Conservation (phyloP, 441 rosid genomes). For the Pelargonium citronellum region DNA sequence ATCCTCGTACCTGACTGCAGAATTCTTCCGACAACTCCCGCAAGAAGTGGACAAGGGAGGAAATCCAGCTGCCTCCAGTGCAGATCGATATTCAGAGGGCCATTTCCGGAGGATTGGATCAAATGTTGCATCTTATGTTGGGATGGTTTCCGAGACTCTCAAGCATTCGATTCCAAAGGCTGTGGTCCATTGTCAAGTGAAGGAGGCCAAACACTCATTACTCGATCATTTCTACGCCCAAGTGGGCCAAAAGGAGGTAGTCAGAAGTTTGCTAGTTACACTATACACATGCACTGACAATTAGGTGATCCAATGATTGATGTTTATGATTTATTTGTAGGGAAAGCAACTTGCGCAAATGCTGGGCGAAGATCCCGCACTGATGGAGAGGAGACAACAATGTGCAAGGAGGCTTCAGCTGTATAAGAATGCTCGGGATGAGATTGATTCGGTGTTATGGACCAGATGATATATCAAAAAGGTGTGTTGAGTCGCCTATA, state of each 20-base stretch:
- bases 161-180: conserved; percentile 88
- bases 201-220: conserved; percentile 81
- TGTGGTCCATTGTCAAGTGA: conserved; percentile 90
- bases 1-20: conserved; percentile 91
- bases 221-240: conserved; percentile 79
- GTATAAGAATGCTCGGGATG: conserved; percentile 92
- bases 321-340: conserved; percentile 34
- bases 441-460: conserved; percentile 90
- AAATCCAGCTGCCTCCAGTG: conserved; percentile 46
- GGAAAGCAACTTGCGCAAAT: conserved; percentile 74
- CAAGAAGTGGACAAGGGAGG: conserved; percentile 59
- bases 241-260: conserved; percentile 79
- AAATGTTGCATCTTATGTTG: conserved; percentile 76
- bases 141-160: conserved; percentile 86
- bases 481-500: too few species aligned
- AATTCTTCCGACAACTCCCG: conserved; percentile 87
- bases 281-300: neutral
- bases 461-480: conserved; percentile 34
- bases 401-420: conserved; percentile 83
- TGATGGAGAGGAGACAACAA: conserved; percentile 70
- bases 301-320: neutral
- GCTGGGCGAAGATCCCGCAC: conserved; percentile 93
- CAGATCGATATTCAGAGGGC: conserved; percentile 60
- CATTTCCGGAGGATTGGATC: conserved; percentile 94
- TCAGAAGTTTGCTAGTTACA: too few species aligned